Base-by-base conservation (phyloP, 75 land plant genomes). In the Adiantum capillusveneris region DNA sequence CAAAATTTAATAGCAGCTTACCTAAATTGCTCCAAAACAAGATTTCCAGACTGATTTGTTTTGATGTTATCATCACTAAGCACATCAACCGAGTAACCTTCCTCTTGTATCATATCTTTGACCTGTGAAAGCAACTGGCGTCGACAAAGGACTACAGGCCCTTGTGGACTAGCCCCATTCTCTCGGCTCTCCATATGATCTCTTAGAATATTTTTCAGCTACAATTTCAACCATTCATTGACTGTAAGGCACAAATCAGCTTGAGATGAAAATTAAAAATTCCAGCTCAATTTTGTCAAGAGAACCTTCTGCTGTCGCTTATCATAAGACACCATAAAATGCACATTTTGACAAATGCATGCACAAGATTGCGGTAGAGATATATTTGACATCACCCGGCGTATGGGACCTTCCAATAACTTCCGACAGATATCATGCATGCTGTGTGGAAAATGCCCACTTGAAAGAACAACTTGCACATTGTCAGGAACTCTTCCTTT, bases 291-390 rank as follows among this genome's bases (percentile, higher is more conserved):
- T 34, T 34, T 5, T 34, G 3, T 9, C 3, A 34, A 34, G 37
- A 34, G 37, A 46, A 53, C 55, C 55, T 53, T 53, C 24, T 53
- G 55, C 6, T 19, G 5, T 26, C 29, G 25, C 28, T 53, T 53
- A 12, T 53, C 55, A 5, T 53, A 25, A 22, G 55, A 53, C 13
- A 53, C 55, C 3, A 53, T 5, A 24, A 53, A 25, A 53, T 22
- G 28, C 16, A 53, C 55, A 53, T 53, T 26, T 26, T 53, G 55
- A 12, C 16, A 3, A 22, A 53, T 53, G 55, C 55, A 53, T 53
- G 55, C 29, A 26, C 55, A 19, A 24, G 6, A 3, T 53, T 22
- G 14, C 14, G 24, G 3, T 27, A 53, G 2, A 25, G 25, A 25
- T 24, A 3, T 5, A 22, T 53, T 6, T 5, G 28, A 53, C 1